Conservation (phyloP, 2,329 filamentous ascomycete species). For the Cladorrhinum sp. region DNA sequence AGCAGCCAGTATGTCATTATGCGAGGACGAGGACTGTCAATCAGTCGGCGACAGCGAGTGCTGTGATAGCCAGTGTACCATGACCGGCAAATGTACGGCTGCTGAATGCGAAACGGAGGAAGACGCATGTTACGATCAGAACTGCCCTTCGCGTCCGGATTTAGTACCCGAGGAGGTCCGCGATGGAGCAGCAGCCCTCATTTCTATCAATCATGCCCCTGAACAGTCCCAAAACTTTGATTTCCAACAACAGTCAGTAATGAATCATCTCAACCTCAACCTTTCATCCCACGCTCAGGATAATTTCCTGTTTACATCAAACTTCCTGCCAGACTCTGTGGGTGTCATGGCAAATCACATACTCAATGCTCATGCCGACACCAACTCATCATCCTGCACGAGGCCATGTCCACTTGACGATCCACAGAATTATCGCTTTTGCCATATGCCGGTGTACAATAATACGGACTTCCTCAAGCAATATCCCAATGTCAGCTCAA, state of each 20-base stretch:
- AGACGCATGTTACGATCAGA: slow-evolving; percentile 31
- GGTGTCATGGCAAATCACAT: slow-evolving; percentile 26
- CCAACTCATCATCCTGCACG: slow-evolving; percentile 23
- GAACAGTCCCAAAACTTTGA: slow-evolving; percentile 18
- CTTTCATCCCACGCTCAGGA: slow-evolving; percentile 16
- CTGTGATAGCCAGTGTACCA: slow-evolving; percentile 31
- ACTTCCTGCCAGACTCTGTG: slow-evolving; percentile 16
- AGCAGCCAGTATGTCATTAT: slow-evolving; percentile 8
- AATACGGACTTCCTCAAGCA: slow-evolving; percentile 17
- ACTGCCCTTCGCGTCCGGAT: slow-evolving; percentile 26
- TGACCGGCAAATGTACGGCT: slow-evolving; percentile 30
- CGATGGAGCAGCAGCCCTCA: slow-evolving; percentile 30
- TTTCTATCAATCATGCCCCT: slow-evolving; percentile 32
- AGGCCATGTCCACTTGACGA: slow-evolving; percentile 27
- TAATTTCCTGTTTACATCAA: slow-evolving; percentile 14
- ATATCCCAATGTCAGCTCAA: slow-evolving; percentile 14
- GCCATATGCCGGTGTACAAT: slow-evolving; percentile 25
- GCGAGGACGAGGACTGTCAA: slow-evolving; percentile 27
- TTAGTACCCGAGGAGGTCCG: slow-evolving; percentile 26
- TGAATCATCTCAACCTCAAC: slow-evolving; percentile 18
- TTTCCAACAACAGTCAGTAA: slow-evolving; percentile 21
- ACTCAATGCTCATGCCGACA: slow-evolving; percentile 24
- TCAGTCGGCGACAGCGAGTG: slow-evolving; percentile 26
- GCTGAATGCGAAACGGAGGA: slow-evolving; percentile 28
- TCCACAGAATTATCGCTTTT: slow-evolving; percentile 24